Evolutionary conservation across 148 eudicot species (phyloP), one percentile per base, ranked within the genome.

Genomic region (Rhododendron griersonianum): DNA sequence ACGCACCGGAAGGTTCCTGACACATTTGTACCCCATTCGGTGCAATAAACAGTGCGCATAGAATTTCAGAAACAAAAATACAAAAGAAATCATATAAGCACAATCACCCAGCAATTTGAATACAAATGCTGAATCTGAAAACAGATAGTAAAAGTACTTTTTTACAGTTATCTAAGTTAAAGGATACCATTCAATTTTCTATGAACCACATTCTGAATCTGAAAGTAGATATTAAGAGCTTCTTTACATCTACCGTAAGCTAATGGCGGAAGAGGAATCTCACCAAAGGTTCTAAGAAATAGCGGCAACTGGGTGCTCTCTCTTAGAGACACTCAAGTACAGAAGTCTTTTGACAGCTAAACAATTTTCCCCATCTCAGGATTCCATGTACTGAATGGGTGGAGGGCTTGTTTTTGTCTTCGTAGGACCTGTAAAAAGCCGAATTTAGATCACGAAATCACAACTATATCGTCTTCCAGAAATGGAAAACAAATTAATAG

Each of bases 401-500:
- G 98, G 98, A 45, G 96, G 94, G 71, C 86, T 92, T 84, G 90
- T 93, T 79, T 89, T 91, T 7, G 98, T 94, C 92, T 87, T 93
- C 78, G 84, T 92, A 16, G 87, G 85, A 89, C 94, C 98, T 96
- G 92, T 87, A 87, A 71, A 71, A 71, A 76, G 37, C 81, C 57
- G 48, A 41, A 81, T 53, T 55, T 75, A 28, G 7, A 41, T 61
- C 51, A 82, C 6, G 15, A 23, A 18, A 59, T 51, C 14, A 63
- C 15, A 57, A 23, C 1, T 33, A 53, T 3, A 53, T 30, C 7
- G 2, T 3, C 25, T 55, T 18, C 14, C 25, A 51, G 44, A 51
- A 8, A 76, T 2, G 80, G 80, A 77, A 44, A 41, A 77, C 7
- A 16, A 37, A 41, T 18, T 41, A 37, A 39, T 73, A 11, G 78